Base-by-base conservation (phyloP, 2,329 filamentous ascomycete species). In the Ophiosphaerella korrae region DNA sequence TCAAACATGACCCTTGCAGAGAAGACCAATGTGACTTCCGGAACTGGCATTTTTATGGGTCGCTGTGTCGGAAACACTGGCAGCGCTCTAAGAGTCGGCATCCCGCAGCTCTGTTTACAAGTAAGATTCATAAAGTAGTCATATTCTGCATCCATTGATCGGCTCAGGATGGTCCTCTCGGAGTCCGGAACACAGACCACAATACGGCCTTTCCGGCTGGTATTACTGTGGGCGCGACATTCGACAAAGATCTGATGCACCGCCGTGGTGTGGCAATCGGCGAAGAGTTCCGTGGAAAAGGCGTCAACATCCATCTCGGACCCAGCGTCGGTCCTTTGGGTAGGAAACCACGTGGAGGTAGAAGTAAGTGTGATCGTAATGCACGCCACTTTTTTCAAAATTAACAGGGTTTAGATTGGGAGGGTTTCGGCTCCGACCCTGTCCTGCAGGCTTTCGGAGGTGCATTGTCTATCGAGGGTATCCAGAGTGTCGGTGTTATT, bases 1-100 rank as follows among this genome's bases (percentile, higher is more conserved):
- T 82, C 84, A 45, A 82, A 84, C 41, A 90, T 93, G 88, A 92
- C 88, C 0, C 73, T 93, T 48, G 88, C 88, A 2, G 89, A 92
- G 70, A 93, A 92, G 75, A 86, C 88, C 3, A 92, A 92, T 66
- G 80, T 92, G 44, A 91, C 88, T 0, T 83, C 83, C 1, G 89
- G 89, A 3, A 87, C 82, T 1, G 88, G 88, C 1, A 80, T 87
- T 36, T 87, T 80, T 57, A 92, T 91, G 88, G 88, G 79, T 29
- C 57, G 68, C 34, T 94, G 90, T 59, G 86, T 88, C 18, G 90
- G 89, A 34, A 91, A 93, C 63, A 88, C 88, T 0, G 88, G 89
- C 9, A 89, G 87, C 51, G 88, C 86, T 1, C 70, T 77, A 13
- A 82, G 89, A 6, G 80, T 92, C 13, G 88, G 88, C 1, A 87